Base-by-base conservation (phyloP, 148 eudicot species). In the Amaranthus cruentus region DNA sequence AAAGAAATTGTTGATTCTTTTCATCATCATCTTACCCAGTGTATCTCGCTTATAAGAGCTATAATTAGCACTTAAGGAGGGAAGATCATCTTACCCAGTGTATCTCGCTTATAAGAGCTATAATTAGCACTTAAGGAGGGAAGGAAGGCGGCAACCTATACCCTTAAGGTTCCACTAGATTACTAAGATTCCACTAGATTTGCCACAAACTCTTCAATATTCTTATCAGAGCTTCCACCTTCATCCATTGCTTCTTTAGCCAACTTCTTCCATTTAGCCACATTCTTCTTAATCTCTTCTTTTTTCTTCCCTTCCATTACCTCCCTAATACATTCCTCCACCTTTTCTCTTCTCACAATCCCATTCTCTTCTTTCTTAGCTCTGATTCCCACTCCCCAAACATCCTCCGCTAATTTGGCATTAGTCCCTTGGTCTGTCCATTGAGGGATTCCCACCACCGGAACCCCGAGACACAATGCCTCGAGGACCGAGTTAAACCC, bases 401-500 rank as follows among this genome's bases (percentile, higher is more conserved):
- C 85, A 78, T 88, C 92, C 73, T 84, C 81, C 72, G 83, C 85
- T 59, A 75, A 77, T 81, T 88, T 88, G 7, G 89, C 89, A 78
- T 83, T 81, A 0, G 83, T 84, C 21, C 68, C 65, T 55, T 88
- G 92, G 70, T 88, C 92, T 0, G 84, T 78, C 89, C 92, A 88
- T n/a, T 77, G 84, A 9, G 92, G 88, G 73, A 86, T 55, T 7
- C 60, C 88, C 50, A 86, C 84, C 56, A 83, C 46, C 3, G 91
- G 87, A 75, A 88, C 86, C 0, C 88, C 91, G 38, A 88, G 59
- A 38, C 82, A 80, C 75, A 89, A 53, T 4, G 85, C 83, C 59
- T 90, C 95, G 1, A 85, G 73, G 6, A 79, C 76, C 13, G 95
- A 90, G 78, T 87, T 90, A 75, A 86, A 84, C 28, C 91, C 91